Evolutionary conservation across 83 land plant species (phyloP).

Genomic region (Picea abies): DNA sequence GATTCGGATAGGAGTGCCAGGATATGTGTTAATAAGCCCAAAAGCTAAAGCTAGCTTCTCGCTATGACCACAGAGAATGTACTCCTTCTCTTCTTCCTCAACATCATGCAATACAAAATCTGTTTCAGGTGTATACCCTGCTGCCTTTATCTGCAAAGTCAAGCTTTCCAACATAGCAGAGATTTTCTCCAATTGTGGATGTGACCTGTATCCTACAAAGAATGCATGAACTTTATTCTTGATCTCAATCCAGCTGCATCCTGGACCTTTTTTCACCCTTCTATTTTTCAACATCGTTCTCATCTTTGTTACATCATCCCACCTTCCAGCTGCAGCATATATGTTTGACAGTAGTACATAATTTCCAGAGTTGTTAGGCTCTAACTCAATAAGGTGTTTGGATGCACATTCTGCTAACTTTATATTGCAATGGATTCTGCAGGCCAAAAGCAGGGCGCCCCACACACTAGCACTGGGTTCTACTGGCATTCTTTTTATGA

Average conservation of each 20-base stretch:
- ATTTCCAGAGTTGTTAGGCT: conserved; percentile 26
- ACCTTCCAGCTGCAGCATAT: conserved; percentile 23
- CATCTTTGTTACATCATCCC: conserved; percentile 21
- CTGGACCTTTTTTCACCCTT: conserved; percentile 13
- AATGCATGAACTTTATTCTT: conserved; percentile 7
- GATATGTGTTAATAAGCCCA: conserved; percentile 10
- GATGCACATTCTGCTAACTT: background rate
- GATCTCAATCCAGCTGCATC: conserved; percentile 31
- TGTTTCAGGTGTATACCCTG: background rate
- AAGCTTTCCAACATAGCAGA: background rate
- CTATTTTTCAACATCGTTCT: conserved; percentile 14
- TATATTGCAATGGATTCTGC: background rate
- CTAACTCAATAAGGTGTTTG: conserved; percentile 16
- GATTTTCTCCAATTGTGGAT: conserved; percentile 1
- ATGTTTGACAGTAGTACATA: conserved; percentile 22
- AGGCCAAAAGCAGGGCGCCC: background rate
- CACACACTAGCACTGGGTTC: background rate
- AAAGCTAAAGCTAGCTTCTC: conserved; percentile 12
- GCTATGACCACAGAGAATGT: conserved; percentile 9
- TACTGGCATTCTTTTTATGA: background rate
- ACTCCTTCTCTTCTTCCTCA: conserved; percentile 9
- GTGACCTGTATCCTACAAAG: conserved; percentile 4
- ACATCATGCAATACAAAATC: conserved; percentile 13
- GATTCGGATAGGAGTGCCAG: conserved; percentile 12
- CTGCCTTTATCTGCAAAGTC: background rate